phyloP scores from a whole-genome alignment of 164 flowering plant species.

The Sextonia rubra region DNA sequence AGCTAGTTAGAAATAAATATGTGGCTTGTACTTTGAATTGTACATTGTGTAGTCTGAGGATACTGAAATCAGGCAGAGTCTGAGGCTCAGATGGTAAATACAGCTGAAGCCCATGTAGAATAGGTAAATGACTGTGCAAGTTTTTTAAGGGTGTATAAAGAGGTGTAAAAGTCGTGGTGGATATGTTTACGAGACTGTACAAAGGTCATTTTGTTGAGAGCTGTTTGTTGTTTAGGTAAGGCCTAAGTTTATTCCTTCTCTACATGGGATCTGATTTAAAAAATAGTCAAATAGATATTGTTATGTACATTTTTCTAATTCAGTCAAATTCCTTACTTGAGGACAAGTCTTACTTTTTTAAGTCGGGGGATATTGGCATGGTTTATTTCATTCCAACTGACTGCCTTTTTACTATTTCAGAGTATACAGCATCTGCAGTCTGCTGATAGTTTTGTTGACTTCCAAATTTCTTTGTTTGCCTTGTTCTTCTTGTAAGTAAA shows the following conservation, averaged over 20 bases:
- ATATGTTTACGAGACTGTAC: conserved; percentile 52
- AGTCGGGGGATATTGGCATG: not conserved
- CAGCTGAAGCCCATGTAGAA: conserved; percentile 51
- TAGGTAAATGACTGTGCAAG: conserved; percentile 44
- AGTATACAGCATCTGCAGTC: too few species aligned
- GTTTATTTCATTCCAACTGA: not conserved
- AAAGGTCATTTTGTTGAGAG: conserved; percentile 59
- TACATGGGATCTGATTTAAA: not conserved
- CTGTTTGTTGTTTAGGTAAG: conserved; percentile 40
- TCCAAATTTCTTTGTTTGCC: not conserved
- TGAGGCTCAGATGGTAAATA: conserved; percentile 50
- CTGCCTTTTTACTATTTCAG: too few species aligned
- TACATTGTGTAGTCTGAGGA: conserved; percentile 69
- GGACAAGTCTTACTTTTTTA: not conserved
- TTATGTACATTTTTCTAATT: conserved; percentile 20
- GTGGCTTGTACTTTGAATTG: conserved; percentile 57
- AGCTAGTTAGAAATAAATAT: conserved; percentile 36
- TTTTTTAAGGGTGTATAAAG: conserved; percentile 47
- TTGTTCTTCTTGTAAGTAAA: not conserved
- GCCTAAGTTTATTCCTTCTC: conserved; percentile 19
- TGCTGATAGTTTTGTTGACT: not conserved
- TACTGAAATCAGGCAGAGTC: conserved; percentile 52
- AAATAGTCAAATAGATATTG: not conserved
- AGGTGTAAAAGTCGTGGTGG: conserved; percentile 31
- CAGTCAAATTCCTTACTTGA: conserved; percentile 5